Evolutionary conservation across 176 grass and related monocot species (phyloP), one percentile per base, ranked within the genome.

Genomic region (Avena atlantica): DNA sequence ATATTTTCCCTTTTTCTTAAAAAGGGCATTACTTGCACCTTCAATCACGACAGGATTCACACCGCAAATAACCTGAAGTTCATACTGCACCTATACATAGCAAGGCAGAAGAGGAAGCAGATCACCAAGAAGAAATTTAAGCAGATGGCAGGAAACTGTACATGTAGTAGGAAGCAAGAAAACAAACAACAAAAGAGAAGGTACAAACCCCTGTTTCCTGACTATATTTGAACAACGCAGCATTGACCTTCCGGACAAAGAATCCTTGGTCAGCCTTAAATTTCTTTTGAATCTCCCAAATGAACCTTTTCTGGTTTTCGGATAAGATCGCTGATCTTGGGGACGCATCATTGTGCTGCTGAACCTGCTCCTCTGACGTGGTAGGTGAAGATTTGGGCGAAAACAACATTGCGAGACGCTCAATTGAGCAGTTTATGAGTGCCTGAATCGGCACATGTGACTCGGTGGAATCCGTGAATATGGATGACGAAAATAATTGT

Each of bases 251-350:
- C 1, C 23, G 15, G 23, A 24, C 11, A 80, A 61, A 80, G 52
- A 71, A 86, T 8, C 14, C 40, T n/a, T 71, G 65, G 51, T 60
- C 76, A 47, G 17, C 52, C 37, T 71, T 66, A 34, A 86, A 71
- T 66, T 80, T 86, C 1, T 59, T 60, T 13, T 17, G 17, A 12
- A 59, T 47, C 1, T 58, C 9, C 37, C 9, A 29, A n/a, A 79
- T 71, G 52, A 86, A 80, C 13, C 0, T 86, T 72, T 86, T 80
- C 40, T 80, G 66, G 25, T 37, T 70, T 29, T 20, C 36, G n/a
- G 51, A 59, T 1, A 86, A 45, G 14, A 81, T 48, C 42, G 6
- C 14, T 27, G 60, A 29, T 8, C 23, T 31, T 68, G 15, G 27
- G 15, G 10, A 5, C 11, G 4, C 17, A 44, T 37, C 3, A 23